Base-by-base conservation (phyloP, 2,329 filamentous ascomycete species). In the Corinectria fuckeliana region DNA sequence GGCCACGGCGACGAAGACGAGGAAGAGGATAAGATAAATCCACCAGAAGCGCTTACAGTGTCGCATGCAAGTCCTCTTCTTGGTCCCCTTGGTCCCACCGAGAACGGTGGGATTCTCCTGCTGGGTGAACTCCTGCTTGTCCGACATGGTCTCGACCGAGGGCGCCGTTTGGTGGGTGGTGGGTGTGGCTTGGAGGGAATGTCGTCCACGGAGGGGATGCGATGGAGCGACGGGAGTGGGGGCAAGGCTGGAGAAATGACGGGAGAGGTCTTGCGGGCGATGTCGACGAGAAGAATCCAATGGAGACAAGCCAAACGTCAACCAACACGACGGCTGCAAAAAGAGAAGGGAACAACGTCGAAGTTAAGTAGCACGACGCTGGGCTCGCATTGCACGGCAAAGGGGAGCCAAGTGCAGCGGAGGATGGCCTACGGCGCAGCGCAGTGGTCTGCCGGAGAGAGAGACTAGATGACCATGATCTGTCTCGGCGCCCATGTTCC, bases 31-130 rank as follows among this genome's bases (percentile, higher is more conserved):
- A 58, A 88, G 71, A 66, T 87, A 80, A 62, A 80, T 68, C 86
- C 87, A 89, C 87, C 87, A 89, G 67, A 83, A 88, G 65, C 77
- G 80, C 69, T 75, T 80, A 71, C 81, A 82, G 70, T 86, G 83
- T 45, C 78, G 75, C 55, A 75, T 75, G 64, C 77, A 76, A 26
- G 72, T 72, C 59, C 77, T 74, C 63, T 74, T 77, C 71, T 78
- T 79, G 64, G 45, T 61, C 67, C n/a, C n/a, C n/a, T 42, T 69
- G 41, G 60, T 25, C n/a, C n/a, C n/a, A n/a, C n/a, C n/a, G n/a
- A n/a, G n/a, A 45, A 66, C 65, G 48, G 70, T 60, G 49, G 65
- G 69, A 50, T 64, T 64, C 68, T 82, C 78, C 36, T 69, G 68
- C 71, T 78, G 74, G 23, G 69, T 65, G 56, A 73, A 65, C 45